phyloP scores from a whole-genome alignment of 257 asterid genomes.

The Solanum sitiens region DNA sequence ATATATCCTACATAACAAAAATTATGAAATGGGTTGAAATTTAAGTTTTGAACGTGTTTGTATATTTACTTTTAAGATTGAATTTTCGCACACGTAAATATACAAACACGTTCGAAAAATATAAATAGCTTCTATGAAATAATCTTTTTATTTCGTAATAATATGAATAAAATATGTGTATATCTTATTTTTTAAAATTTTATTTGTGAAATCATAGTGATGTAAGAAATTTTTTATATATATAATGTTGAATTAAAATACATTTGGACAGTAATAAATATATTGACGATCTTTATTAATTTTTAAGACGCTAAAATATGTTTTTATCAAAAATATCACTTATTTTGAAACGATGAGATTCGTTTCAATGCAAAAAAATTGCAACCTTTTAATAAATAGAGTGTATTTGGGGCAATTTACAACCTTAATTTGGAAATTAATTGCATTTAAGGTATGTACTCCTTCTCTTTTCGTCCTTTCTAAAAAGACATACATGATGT shows the following conservation, averaged over 20 bases:
- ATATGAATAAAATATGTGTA: neutral
- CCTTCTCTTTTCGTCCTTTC: neutral
- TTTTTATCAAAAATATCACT: neutral
- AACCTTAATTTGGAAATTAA: neutral
- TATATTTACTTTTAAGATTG: neutral
- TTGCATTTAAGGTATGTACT: neutral
- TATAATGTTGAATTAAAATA: neutral
- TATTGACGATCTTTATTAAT: no score
- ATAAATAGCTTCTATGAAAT: neutral
- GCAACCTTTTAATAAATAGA: neutral
- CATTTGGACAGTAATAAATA: neutral
- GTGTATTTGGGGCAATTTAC: neutral
- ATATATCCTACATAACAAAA: neutral
- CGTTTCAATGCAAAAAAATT: neutral
- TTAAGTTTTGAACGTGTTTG: neutral
- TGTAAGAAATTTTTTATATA: neutral
- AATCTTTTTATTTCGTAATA: neutral
- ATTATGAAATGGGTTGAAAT: neutral
- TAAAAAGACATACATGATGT: neutral
- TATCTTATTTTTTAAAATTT: neutral
- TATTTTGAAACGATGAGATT: neutral
- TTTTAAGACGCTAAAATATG: fast-evolving
- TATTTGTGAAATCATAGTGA: no score
- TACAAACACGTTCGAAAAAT: neutral
- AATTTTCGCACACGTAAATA: neutral